These are phyloP conservation scores for Xylaria sp. DNA, from an alignment of 495 filamentous ascomycete genomes.

Conservation along the genomic window DNA sequence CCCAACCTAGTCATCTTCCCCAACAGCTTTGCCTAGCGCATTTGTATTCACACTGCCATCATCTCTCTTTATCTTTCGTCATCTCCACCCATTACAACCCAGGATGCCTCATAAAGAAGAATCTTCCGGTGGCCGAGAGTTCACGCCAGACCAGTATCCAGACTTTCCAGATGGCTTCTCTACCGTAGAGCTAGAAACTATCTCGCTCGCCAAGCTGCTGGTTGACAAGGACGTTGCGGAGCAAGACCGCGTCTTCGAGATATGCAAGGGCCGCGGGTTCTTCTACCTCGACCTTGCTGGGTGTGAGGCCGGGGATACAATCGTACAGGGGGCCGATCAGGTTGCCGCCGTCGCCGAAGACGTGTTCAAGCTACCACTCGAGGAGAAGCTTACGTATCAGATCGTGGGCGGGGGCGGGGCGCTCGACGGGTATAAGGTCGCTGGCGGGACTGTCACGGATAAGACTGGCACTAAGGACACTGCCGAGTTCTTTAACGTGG, in stretches of 20 bases:
- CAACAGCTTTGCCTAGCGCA: not conserved
- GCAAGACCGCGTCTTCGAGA: constrained; percentile 51
- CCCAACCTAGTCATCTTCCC: not conserved
- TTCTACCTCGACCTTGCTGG: constrained; percentile 66
- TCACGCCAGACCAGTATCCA: constrained; percentile 47
- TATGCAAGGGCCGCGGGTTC: constrained; percentile 65
- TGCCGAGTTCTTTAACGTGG: constrained; percentile 71
- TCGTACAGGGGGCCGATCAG: constrained; percentile 53
- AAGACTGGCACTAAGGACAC: constrained; percentile 59
- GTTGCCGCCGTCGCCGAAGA: constrained; percentile 55
- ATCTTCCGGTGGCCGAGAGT: constrained; percentile 28
- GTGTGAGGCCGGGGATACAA: constrained; percentile 44
- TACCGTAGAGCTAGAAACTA: constrained; percentile 61
- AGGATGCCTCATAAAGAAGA: constrained; percentile 21
- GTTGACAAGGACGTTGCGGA: constrained; percentile 46
- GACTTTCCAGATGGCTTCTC: constrained; percentile 59
- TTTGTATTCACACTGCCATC: not conserved
- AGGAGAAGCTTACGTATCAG: constrained; percentile 63
- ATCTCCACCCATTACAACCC: not conserved
- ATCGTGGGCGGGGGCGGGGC: constrained; percentile 39
- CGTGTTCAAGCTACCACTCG: constrained; percentile 57
- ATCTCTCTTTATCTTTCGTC: not conserved
- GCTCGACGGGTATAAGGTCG: constrained; percentile 65
- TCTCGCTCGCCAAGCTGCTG: constrained; percentile 59
- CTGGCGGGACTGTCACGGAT: constrained; percentile 59